phyloP scores from a whole-genome alignment of 441 rosid species.

The Euphorbia celastroides region DNA sequence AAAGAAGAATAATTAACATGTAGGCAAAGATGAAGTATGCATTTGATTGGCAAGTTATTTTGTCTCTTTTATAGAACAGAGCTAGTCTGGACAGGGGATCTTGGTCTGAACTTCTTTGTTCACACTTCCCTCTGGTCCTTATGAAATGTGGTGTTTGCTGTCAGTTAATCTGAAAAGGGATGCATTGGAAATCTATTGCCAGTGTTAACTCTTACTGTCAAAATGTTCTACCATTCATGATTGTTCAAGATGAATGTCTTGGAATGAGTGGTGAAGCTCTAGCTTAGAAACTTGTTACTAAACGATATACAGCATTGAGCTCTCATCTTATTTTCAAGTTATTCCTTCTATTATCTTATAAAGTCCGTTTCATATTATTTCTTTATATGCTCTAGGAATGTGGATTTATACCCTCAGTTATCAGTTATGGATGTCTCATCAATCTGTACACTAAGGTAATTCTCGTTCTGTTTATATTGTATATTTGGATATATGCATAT shows the following conservation, averaged over 20 bases:
- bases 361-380: background rate
- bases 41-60: background rate
- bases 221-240: background rate
- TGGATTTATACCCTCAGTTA: constrained; percentile 77
- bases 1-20: background rate
- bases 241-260: background rate
- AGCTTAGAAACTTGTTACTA: background rate
- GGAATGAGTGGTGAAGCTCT: background rate
- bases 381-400: constrained; percentile 55
- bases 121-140: background rate
- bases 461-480: background rate
- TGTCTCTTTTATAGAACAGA: background rate
- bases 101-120: background rate
- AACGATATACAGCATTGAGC: background rate
- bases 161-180: background rate
- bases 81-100: background rate
- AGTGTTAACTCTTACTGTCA: background rate
- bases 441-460: constrained; percentile 78
- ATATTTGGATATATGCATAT: background rate
- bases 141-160: background rate
- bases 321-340: background rate
- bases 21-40: background rate
- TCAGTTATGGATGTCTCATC: constrained; percentile 87
- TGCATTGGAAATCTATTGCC: background rate
- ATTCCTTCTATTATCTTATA: background rate